These are phyloP conservation scores for Trametopsis cervina DNA, from an alignment of 768 basidiomycete genomes.

Conservation along the genomic window DNA sequence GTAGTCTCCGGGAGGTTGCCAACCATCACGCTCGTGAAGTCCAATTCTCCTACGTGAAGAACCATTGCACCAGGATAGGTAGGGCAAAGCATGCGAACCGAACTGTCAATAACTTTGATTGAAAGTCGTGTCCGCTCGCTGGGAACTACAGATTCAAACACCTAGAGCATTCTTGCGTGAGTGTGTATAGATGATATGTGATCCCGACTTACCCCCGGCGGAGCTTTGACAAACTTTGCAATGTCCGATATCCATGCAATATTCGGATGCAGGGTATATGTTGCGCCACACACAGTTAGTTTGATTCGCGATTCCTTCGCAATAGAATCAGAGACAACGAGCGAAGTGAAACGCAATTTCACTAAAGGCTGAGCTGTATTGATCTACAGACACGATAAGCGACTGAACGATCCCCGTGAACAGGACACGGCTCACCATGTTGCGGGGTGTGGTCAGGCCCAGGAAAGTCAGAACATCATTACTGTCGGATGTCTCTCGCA, in stretches of 20 bases:
- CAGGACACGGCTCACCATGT: conserved; percentile 43
- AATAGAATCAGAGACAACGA: conserved; percentile 47
- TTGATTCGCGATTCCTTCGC: conserved; percentile 78
- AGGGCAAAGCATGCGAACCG: conserved; percentile 52
- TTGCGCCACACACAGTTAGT: conserved; percentile 56
- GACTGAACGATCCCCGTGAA: conserved; percentile 1
- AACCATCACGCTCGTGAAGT: conserved; percentile 68
- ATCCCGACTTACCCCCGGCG: conserved; percentile 66
- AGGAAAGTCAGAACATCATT: conserved; percentile 36
- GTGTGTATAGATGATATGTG: not conserved
- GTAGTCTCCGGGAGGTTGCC: conserved; percentile 54
- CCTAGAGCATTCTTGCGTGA: conserved; percentile 32
- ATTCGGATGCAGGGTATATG: conserved; percentile 55
- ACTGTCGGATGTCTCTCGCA: conserved; percentile 40
- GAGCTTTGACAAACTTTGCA: conserved; percentile 62
- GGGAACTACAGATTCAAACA: conserved; percentile 90
- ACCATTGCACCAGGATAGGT: conserved; percentile 61
- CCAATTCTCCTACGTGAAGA: conserved; percentile 53
- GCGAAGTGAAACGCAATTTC: conserved; percentile 62
- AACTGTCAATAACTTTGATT: conserved; percentile 60
- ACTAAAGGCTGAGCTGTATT: conserved; percentile 41
- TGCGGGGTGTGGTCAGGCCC: conserved; percentile 46
- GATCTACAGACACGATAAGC: conserved; percentile 13
- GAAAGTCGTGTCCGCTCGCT: conserved; percentile 74
- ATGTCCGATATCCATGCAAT: conserved; percentile 59